Percentiles rank a stretch among this genome's conserved stretches.
Evolutionary conservation across 2,329 filamentous ascomycete species (phyloP).

Genomic region (Diaporthe citrichinensis): DNA sequence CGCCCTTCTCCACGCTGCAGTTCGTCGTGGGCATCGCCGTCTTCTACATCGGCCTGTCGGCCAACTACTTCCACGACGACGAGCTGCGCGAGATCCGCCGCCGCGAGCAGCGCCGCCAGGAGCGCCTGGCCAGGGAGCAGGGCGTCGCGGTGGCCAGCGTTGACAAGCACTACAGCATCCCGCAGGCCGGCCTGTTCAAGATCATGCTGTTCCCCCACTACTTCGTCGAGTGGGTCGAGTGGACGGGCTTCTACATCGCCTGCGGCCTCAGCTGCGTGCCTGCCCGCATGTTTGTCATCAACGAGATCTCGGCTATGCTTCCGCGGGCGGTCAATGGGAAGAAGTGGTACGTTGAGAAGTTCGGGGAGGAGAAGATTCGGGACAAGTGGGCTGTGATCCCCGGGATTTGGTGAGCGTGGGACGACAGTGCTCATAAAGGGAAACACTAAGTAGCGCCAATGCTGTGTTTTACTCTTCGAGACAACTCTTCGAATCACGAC

Average conservation of each 20-base stretch:
- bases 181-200: slow-evolving; percentile 84
- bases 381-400: slow-evolving; percentile 80
- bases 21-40: slow-evolving; percentile 77
- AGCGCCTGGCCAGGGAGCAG: slow-evolving; percentile 55
- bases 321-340: slow-evolving; percentile 86
- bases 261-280: slow-evolving; percentile 78
- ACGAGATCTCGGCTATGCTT: slow-evolving; percentile 91
- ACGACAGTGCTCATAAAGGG: background rate
- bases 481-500: background rate
- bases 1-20: slow-evolving; percentile 55
- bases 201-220: slow-evolving; percentile 94
- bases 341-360: slow-evolving; percentile 89
- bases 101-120: slow-evolving; percentile 73
- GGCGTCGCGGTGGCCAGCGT: slow-evolving; percentile 59
- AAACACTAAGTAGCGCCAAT: background rate
- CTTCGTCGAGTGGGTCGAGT: slow-evolving; percentile 97
- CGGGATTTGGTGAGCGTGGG: slow-evolving; percentile 56
- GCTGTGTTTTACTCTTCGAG: background rate
- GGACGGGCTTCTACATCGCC: slow-evolving; percentile 88
- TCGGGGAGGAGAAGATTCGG: slow-evolving; percentile 86
- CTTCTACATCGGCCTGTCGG: slow-evolving; percentile 82
- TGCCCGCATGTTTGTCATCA: slow-evolving; percentile 85
- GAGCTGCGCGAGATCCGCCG: slow-evolving; percentile 89
- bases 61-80: slow-evolving; percentile 92
- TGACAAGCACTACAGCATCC: slow-evolving; percentile 89